phyloP scores from a whole-genome alignment of 768 basidiomycete genomes.

The Gautieria morchelliformis region DNA sequence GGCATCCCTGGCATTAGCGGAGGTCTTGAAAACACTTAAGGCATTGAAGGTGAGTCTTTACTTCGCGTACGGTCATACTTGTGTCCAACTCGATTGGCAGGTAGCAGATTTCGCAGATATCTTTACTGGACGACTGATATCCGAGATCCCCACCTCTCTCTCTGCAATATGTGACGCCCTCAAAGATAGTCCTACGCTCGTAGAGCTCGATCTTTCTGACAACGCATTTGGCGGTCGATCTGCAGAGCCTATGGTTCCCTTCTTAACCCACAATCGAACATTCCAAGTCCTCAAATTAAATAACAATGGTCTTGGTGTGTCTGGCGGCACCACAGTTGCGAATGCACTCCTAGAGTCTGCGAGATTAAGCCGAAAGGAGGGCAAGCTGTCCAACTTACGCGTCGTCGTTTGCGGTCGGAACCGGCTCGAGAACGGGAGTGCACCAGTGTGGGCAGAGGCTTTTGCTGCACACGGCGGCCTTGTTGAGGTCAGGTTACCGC shows the following conservation, averaged over 20 bases:
- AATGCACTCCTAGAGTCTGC: constrained; percentile 76
- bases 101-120: constrained; percentile 95
- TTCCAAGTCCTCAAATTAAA: constrained; percentile 84
- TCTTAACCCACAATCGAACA: constrained; percentile 73
- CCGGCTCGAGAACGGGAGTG: constrained; percentile 87
- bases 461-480: constrained; percentile 79
- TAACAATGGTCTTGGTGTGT: constrained; percentile 94
- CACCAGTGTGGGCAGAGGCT: constrained; percentile 75
- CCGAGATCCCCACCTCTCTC: constrained; percentile 88
- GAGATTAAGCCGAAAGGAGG: constrained; percentile 50
- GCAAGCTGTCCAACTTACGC: constrained; percentile 60
- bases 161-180: constrained; percentile 83
- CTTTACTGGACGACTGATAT: constrained; percentile 93
- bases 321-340: constrained; percentile 79
- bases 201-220: constrained; percentile 86
- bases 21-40: constrained; percentile 60
- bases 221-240: constrained; percentile 96
- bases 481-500: constrained; percentile 84
- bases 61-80: background rate
- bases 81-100: constrained; percentile 30
- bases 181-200: constrained; percentile 65
- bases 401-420: constrained; percentile 91
- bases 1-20: constrained; percentile 76
- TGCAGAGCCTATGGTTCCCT: constrained; percentile 86
- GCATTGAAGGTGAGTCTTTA: constrained; percentile 51